Evolutionary conservation across 2,329 filamentous ascomycete species (phyloP).

Genomic region (Orbilia blumenaviensis): DNA sequence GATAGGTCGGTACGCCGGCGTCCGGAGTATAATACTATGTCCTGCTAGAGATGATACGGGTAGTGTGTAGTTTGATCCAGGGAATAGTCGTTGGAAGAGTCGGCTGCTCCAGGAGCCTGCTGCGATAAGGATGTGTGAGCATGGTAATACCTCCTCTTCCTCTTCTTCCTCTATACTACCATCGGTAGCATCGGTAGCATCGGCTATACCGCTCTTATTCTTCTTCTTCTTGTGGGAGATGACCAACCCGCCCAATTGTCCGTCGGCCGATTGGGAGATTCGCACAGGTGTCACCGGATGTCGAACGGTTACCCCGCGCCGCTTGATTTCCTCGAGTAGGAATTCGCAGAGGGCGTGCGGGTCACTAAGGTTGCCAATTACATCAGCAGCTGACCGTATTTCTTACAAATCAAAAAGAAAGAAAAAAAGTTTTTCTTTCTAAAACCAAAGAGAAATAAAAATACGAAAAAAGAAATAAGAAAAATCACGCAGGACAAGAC

Average conservation of each 20-base stretch:
- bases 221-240: neutral
- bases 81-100: constrained; percentile 74
- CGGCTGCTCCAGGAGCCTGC: constrained; percentile 76
- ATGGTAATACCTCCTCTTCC: constrained; percentile 64
- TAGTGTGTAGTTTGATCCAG: constrained; percentile 65
- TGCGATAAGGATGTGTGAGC: constrained; percentile 72
- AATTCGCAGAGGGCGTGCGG: constrained; percentile 73
- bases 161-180: too few relatives aligned
- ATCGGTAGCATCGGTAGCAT: too few relatives aligned
- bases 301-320: constrained; percentile 72
- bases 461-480: neutral
- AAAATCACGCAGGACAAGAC: constrained; percentile 1
- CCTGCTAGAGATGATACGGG: constrained; percentile 73
- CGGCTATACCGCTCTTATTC: constrained; percentile 56
- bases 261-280: constrained; percentile 11
- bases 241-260: constrained; percentile 21
- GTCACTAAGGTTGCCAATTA: constrained; percentile 61
- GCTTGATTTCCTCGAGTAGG: constrained; percentile 69
- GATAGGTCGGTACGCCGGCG: constrained; percentile 62
- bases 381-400: constrained; percentile 60
- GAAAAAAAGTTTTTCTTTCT: neutral
- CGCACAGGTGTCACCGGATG: constrained; percentile 66
- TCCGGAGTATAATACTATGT: constrained; percentile 74
- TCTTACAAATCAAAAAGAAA: constrained; percentile 50
- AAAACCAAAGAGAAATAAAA: neutral